Evolutionary conservation across 495 filamentous ascomycete species (phyloP), one percentile per base, ranked within the genome.

Genomic region (Immersiella caudata): DNA sequence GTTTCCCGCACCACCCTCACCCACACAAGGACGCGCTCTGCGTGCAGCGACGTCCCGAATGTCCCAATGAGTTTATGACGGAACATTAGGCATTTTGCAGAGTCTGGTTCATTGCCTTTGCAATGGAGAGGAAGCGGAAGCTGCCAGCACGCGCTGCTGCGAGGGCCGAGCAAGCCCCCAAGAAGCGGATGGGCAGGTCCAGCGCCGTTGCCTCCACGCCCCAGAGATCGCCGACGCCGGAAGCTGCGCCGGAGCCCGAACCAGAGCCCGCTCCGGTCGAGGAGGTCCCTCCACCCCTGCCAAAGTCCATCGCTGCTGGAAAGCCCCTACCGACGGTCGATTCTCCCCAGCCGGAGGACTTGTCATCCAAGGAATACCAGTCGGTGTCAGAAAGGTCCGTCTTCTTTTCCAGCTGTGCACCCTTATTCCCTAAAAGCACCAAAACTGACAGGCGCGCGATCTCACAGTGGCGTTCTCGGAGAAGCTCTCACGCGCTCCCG

Each of bases 401-500:
- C 2, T 50, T 25, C 18, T 49, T 46, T 14, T 29, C 62, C 55
- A 24, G 9, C 3, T 60, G 6, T 16, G 21, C 21, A 50, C 20
- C 35, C 20, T 22, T 6, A 24, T 6, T 56, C 35, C 22, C 62
- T 36, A n/a, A 29, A 0, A 22, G 22, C 22, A 66, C 29, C 54
- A 33, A 33, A 33, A 33, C 52, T 70, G 52, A 71, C 57, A 27
- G 4, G 5, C 18, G 33, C 22, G 54, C n/a, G 21, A 40, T 29
- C 1, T n/a, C 12, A 11, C 68, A 97, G 94, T 77, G 92, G 91
- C 59, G 91, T 99, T 7, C 83, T 98, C 58, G 84, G 89, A 59
- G 87, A 91, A 61, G 94, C 96, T 4, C 84, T 99, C 20, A 82
- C 89, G 58, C 87, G 92, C 60, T 98, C 96, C 58, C 92, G 92